phyloP scores from a whole-genome alignment of 208 protist species.

The Trypanosoma congolense region DNA sequence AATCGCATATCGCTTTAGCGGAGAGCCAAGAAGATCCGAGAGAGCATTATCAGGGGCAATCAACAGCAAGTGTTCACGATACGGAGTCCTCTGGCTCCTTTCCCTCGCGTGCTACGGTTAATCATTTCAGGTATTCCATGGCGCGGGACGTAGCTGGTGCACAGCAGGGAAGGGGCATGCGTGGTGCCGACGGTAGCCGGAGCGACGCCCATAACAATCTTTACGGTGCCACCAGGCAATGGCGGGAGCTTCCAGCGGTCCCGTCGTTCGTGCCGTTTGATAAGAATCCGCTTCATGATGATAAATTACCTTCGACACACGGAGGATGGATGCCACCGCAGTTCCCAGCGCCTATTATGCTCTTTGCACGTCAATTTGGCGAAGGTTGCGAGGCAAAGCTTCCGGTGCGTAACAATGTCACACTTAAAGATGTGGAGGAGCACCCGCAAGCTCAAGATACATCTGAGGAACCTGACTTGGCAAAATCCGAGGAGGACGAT shows the following conservation, averaged over 20 bases:
- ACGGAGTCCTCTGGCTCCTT: no score
- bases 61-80: background rate
- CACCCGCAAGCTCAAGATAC: background rate
- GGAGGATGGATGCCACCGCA: conserved; percentile 29
- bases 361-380: conserved; percentile 50
- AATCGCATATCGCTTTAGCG: conserved; percentile 11
- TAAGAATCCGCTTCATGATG: conserved; percentile 54
- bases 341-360: conserved; percentile 47
- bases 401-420: conserved; percentile 10
- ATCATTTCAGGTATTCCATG: no score
- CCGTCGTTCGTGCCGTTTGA: conserved; percentile 40
- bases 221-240: conserved; percentile 18
- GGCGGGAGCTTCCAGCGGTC: conserved; percentile 33
- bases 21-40: background rate
- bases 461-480: background rate
- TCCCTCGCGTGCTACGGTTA: no score
- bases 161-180: no score
- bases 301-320: background rate
- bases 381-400: conserved; percentile 49
- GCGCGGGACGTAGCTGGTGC: no score
- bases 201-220: conserved; percentile 1
- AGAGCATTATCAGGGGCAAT: background rate
- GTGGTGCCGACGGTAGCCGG: conserved; percentile 22
- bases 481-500: background rate
- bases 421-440: background rate